Base-by-base conservation (phyloP, 169 alveolate species). In the Eimeria acervulina region DNA sequence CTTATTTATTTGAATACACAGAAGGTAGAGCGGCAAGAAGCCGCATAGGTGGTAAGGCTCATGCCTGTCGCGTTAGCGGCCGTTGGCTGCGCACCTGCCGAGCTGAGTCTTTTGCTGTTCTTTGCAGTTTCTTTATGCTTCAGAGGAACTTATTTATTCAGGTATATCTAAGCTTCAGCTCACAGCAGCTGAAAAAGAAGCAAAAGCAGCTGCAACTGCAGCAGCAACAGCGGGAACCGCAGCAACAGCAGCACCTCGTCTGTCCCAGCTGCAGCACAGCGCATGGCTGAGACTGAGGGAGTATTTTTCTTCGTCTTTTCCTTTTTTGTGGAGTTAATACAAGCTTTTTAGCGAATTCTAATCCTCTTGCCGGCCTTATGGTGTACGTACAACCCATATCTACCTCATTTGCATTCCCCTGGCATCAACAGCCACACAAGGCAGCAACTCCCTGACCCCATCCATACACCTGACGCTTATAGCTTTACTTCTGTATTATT, bases 241-340 rank as follows among this genome's bases (percentile, higher is more conserved):
- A 72, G 83, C 52, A 72, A 23, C 83, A 72, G 28, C 83, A 38
- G 52, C 83, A 72, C 83, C 83, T 15, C 83, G 52, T 51, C 83
- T 72, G 83, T 72, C 83, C 47, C 83, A 33, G 83, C 83, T 8
- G 36, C 80, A 68, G 68, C 68, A 59, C 68, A 17, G 68, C 68
- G 26, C 13, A 68, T 68, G 42, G 42, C 47, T 33, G 17, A 68
- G 42, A 31, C 38, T 31, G 80, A 21, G 15, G 80, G 44, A 33
- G 47, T 28, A 12, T 28, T 12, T 13, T 31, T 33, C 80, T 68
- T 38, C 42, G 5, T 33, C 51, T 33, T 38, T 72, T 19, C 31
- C 10, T 31, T 2, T 72, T 23, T 33, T 72, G 80, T 36, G 26
- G 4, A 4, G 83, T 72, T 72, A 15, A 19, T 33, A 17, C 51